Percentiles rank a stretch among this genome's conserved stretches.
phyloP scores from a whole-genome alignment of 1,284 basidiomycete genomes.

The Cerrena zonata region DNA sequence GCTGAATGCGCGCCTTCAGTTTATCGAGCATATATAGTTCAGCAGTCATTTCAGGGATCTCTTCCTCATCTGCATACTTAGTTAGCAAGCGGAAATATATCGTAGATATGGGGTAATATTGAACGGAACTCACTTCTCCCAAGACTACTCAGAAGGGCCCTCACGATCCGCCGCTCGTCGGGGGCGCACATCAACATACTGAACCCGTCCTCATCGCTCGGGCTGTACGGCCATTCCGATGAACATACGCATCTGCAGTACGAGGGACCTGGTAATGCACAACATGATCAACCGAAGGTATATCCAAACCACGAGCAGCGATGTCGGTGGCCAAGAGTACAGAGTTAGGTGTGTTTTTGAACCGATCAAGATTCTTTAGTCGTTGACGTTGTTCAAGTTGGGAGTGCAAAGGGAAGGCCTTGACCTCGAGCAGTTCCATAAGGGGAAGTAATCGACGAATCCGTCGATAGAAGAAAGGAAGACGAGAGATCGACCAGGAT shows the following conservation, averaged over 20 bases:
- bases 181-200: constrained; percentile 86
- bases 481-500: constrained; percentile 91
- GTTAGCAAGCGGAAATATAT: no score
- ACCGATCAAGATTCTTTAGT: constrained; percentile 92
- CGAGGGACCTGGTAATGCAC: constrained; percentile 76
- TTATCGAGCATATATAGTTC: constrained; percentile 83
- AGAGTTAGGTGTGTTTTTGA: constrained; percentile 69
- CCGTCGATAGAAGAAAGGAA: constrained; percentile 95
- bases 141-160: constrained; percentile 68
- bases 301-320: constrained; percentile 71
- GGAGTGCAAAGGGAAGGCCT: constrained; percentile 84
- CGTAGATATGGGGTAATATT: no score
- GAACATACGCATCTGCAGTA: constrained; percentile 70
- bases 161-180: constrained; percentile 76
- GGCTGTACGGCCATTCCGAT: constrained; percentile 70
- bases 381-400: constrained; percentile 94
- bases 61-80: constrained; percentile 56
- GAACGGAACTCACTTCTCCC: constrained; percentile 52
- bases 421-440: constrained; percentile 73
- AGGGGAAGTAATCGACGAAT: constrained; percentile 87
- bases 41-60: constrained; percentile 74
- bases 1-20: constrained; percentile 74
- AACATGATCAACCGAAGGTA: constrained; percentile 70
- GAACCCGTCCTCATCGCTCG: constrained; percentile 81
- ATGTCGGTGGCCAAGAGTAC: constrained; percentile 81